Evolutionary conservation across 371 early-diverging fungal genomes (phyloP).

Genomic region (Batkoa obscura): DNA sequence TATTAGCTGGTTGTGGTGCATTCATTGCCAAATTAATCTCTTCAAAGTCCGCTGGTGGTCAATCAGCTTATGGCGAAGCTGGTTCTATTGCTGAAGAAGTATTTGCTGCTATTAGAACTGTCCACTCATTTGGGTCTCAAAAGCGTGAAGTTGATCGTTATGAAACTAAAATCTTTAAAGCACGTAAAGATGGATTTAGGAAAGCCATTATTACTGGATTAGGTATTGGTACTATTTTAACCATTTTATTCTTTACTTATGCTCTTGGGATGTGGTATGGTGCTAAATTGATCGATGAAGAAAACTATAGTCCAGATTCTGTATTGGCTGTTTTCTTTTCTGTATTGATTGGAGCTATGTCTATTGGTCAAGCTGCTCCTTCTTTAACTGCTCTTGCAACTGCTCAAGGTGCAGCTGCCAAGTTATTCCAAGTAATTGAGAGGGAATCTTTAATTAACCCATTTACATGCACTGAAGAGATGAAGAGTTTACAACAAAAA

Average conservation of each 20-base stretch:
- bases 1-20: slow-evolving; percentile 20
- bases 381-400: slow-evolving; percentile 20
- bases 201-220: slow-evolving; percentile 4
- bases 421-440: slow-evolving; percentile 34
- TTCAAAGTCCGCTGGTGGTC: slow-evolving; percentile 12
- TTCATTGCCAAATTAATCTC: slow-evolving; percentile 41
- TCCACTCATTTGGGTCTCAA: slow-evolving; percentile 50
- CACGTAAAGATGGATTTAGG: not conserved
- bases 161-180: not conserved
- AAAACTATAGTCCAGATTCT: not conserved
- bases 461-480: slow-evolving; percentile 16
- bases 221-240: slow-evolving; percentile 2
- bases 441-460: slow-evolving; percentile 29
- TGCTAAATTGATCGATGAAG: not conserved
- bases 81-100: slow-evolving; percentile 58
- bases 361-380: not conserved
- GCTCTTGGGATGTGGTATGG: slow-evolving; percentile 9
- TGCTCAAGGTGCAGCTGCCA: slow-evolving; percentile 64
- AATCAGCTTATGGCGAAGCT: slow-evolving; percentile 23
- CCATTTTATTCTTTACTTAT: slow-evolving; percentile 3
- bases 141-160: slow-evolving; percentile 19
- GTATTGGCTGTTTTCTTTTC: slow-evolving; percentile 5
- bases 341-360: slow-evolving; percentile 6
- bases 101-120: slow-evolving; percentile 50
- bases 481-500: not conserved